These are phyloP conservation scores for Citrullus amarus DNA, from an alignment of 306 rosid genomes.

Conservation along the genomic window DNA sequence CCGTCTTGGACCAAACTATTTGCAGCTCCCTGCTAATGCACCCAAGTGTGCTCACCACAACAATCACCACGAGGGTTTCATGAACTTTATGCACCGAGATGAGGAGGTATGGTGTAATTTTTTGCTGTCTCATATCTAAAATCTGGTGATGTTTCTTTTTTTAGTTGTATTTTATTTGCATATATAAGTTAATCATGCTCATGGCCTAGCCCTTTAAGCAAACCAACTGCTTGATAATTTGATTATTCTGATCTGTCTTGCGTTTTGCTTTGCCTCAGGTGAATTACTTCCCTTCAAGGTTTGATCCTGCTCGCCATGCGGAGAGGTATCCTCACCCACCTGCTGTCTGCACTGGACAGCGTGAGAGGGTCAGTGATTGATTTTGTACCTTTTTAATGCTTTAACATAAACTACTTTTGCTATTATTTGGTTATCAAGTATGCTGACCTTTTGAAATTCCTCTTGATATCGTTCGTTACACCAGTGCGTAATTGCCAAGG, in stretches of 20 bases:
- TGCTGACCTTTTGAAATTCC: background rate
- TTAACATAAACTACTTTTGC: constrained; percentile 1
- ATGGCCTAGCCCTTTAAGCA: background rate
- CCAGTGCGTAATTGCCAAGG: constrained; percentile 54
- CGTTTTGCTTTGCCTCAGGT: constrained; percentile 20
- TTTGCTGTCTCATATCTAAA: background rate
- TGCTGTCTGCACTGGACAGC: constrained; percentile 22
- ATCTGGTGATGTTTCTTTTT: background rate
- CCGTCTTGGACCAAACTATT: constrained; percentile 95
- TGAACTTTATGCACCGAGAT: constrained; percentile 92
- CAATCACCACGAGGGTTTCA: constrained; percentile 88
- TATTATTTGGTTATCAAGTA: background rate
- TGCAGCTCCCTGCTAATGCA: constrained; percentile 85
- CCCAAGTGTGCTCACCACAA: constrained; percentile 89
- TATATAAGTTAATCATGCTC: background rate
- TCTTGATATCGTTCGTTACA: background rate
- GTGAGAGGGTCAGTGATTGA: constrained; percentile 40
- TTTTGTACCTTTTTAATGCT: background rate
- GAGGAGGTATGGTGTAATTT: constrained; percentile 43
- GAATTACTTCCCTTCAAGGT: constrained; percentile 63
- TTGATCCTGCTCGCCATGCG: constrained; percentile 50
- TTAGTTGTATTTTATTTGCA: background rate
- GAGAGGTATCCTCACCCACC: constrained; percentile 45
- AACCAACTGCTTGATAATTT: background rate
- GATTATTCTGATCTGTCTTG: constrained; percentile 3